Evolutionary conservation across 768 basidiomycete species (phyloP).

Genomic region (Neoboletus subvelutipes): DNA sequence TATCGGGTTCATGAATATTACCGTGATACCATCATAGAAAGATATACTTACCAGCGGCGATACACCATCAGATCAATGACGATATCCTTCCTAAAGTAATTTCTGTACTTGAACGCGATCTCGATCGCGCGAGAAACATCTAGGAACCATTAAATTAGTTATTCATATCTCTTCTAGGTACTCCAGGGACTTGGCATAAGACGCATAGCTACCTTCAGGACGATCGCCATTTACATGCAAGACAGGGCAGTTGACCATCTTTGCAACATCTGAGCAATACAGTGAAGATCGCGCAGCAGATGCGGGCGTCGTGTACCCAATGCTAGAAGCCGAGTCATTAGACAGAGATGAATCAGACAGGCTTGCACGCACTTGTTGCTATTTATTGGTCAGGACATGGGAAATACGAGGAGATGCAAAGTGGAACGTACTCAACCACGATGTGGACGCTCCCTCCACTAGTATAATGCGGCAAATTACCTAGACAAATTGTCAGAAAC

Average conservation of each 20-base stretch:
- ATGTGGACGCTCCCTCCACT: slow-evolving; percentile 89
- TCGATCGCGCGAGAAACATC: no score
- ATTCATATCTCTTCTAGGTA: not conserved
- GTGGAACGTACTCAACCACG: slow-evolving; percentile 75
- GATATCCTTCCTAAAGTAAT: no score
- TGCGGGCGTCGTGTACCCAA: slow-evolving; percentile 91
- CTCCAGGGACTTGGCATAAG: not conserved
- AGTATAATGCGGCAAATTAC: slow-evolving; percentile 87
- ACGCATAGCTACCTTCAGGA: slow-evolving; percentile 60
- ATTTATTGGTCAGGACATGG: not conserved
- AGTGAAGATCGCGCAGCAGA: slow-evolving; percentile 79
- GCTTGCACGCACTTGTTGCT: slow-evolving; percentile 55
- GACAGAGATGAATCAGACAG: not conserved
- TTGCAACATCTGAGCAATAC: slow-evolving; percentile 86
- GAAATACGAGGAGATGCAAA: not conserved
- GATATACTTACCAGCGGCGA: slow-evolving; percentile 65
- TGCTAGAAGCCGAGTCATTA: slow-evolving; percentile 45
- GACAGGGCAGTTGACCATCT: slow-evolving; percentile 88
- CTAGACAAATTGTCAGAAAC: slow-evolving; percentile 35
- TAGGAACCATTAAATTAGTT: slow-evolving; percentile 22
- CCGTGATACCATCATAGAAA: not conserved
- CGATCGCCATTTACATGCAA: no score
- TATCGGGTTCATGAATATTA: not conserved
- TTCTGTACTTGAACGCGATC: no score
- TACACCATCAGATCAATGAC: slow-evolving; percentile 90